Conservation (phyloP, 2,329 filamentous ascomycete species). For the Colletotrichum sublineola region DNA sequence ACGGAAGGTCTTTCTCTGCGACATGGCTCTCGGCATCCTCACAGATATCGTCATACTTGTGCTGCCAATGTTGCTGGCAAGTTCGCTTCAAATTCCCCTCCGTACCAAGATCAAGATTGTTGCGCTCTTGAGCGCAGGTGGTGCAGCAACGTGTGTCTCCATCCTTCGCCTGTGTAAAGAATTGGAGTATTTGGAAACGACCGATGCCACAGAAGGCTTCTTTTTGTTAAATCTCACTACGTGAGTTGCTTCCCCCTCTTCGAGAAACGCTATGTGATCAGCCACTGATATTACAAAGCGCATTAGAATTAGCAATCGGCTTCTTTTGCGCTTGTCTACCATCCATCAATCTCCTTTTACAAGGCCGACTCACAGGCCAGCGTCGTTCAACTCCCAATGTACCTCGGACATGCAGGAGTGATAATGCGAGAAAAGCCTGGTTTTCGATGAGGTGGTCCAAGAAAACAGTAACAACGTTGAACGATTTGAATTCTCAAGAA, state of each 20-base stretch:
- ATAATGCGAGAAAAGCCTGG: not conserved
- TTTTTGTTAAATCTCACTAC: slow-evolving; percentile 22
- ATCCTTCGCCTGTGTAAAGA: slow-evolving; percentile 44
- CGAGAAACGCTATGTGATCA: not conserved
- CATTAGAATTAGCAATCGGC: not conserved
- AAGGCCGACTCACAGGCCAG: not conserved
- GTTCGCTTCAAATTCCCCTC: slow-evolving; percentile 46
- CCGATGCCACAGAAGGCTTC: not conserved
- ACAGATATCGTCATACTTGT: slow-evolving; percentile 52
- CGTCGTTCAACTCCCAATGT: not conserved
- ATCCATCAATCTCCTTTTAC: not conserved
- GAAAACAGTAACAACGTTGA: not conserved
- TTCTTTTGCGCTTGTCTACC: not conserved
- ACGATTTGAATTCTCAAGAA: not conserved
- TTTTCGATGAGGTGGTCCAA: not conserved
- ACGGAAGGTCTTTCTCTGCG: slow-evolving; percentile 49
- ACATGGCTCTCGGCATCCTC: slow-evolving; percentile 49
- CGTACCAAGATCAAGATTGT: slow-evolving; percentile 50
- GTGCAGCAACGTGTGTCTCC: slow-evolving; percentile 47
- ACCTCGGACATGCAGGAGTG: not conserved
- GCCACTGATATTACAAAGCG: not conserved
- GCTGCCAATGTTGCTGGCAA: slow-evolving; percentile 50
- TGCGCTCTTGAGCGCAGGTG: slow-evolving; percentile 48
- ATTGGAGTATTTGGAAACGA: not conserved
- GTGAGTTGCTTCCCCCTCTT: not conserved